Evolutionary conservation across 129 eudicot genomes (phyloP).

Genomic region (Escallonia herrerae): DNA sequence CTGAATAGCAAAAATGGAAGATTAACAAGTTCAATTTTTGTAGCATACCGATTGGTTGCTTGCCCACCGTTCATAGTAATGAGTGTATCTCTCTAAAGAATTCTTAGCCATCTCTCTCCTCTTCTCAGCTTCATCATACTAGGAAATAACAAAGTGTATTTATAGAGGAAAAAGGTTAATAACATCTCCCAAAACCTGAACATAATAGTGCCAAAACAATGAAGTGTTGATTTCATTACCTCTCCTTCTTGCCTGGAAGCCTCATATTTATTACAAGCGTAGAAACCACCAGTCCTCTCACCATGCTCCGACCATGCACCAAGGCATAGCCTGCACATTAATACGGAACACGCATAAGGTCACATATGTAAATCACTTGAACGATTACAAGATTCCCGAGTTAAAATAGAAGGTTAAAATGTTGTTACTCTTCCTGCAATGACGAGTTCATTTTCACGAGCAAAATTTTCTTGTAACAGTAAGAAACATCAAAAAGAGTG

Average conservation of each 20-base stretch:
- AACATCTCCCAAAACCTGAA: background rate
- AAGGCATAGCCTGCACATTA: constrained; percentile 71
- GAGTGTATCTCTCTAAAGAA: constrained; percentile 91
- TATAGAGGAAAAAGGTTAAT: background rate
- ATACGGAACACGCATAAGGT: constrained; percentile 1
- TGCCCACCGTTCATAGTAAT: constrained; percentile 99
- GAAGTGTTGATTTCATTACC: constrained; percentile 30
- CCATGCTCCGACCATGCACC: constrained; percentile 99
- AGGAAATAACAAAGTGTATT: constrained; percentile 10
- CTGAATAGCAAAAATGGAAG: no score
- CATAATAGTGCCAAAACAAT: background rate
- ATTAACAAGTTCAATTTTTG: no score
- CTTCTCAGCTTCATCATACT: constrained; percentile 87
- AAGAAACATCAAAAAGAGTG: background rate
- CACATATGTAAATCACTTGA: background rate
- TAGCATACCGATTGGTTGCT: constrained; percentile 79
- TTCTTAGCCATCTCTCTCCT: constrained; percentile 97
- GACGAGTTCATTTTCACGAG: background rate
- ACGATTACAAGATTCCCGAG: background rate
- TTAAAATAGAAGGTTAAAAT: background rate
- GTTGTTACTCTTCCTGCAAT: background rate
- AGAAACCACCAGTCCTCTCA: constrained; percentile 99
- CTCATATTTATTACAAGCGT: constrained; percentile 92
- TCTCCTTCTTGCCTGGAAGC: constrained; percentile 88
- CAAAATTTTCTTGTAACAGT: background rate